Percentiles rank a stretch among this genome's conserved stretches.
phyloP scores from a whole-genome alignment of 2,329 filamentous ascomycete genomes.

The Xylariaceae sp. region DNA sequence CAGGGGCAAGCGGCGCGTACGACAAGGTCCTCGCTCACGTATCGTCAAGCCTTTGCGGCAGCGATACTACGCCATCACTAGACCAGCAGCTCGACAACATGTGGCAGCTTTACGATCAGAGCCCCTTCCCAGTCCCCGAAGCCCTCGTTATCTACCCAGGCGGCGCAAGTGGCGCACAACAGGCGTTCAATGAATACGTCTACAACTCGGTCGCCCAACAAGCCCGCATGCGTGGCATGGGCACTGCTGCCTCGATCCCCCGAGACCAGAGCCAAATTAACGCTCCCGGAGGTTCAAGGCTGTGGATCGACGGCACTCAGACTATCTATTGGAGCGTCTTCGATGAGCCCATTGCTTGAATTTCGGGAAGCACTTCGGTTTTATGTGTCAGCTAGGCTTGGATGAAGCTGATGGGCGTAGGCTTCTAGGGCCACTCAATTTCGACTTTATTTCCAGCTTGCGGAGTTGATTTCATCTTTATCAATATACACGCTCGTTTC shows the following conservation, averaged over 20 bases:
- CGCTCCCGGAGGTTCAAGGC: neutral
- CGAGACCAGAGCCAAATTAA: neutral
- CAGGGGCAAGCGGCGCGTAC: neutral
- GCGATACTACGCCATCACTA: neutral
- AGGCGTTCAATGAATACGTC: conserved; percentile 1
- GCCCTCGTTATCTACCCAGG: neutral
- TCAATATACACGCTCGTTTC: too few species aligned
- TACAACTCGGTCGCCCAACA: neutral
- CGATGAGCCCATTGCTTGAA: conserved; percentile 1
- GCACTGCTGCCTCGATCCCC: neutral
- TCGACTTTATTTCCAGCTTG: too few species aligned
- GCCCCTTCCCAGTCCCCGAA: neutral
- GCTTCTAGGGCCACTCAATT: too few species aligned
- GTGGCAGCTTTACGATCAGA: conserved; percentile 1
- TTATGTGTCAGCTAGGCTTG: too few species aligned
- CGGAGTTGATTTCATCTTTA: too few species aligned
- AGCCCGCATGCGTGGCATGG: too few species aligned
- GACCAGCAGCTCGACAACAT: neutral
- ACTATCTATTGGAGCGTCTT: conserved; percentile 1
- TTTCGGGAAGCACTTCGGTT: neutral
- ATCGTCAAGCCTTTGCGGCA: neutral
- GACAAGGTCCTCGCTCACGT: conserved; percentile 1
- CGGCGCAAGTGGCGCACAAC: neutral
- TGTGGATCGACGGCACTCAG: neutral
- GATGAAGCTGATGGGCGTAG: too few species aligned